Evolutionary conservation across 2,329 filamentous ascomycete species (phyloP), one percentile per base, ranked within the genome.

Genomic region (Hawksworthiomyces lignivorus): DNA sequence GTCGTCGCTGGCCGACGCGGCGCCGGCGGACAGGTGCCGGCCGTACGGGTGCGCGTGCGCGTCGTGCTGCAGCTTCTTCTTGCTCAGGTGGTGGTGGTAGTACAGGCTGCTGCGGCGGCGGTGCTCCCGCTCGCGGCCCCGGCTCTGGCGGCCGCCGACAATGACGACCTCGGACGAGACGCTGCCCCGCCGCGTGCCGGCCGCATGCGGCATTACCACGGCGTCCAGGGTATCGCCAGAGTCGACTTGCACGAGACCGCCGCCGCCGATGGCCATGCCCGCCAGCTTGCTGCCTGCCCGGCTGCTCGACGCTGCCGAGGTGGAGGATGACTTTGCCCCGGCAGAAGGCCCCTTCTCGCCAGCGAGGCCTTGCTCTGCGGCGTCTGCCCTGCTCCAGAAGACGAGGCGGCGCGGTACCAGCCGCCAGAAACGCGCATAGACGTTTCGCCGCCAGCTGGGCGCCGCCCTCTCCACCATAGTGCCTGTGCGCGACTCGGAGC

Each of bases 51-150:
- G 24, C 24, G 21, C 17, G n/a, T 38, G 29, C n/a, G n/a, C n/a
- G n/a, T n/a, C n/a, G n/a, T n/a, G n/a, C n/a, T n/a, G n/a, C n/a
- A n/a, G n/a, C n/a, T n/a, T n/a, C 7, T 39, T 27, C n/a, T 33
- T 39, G 29, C 37, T 39, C 11, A 33, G 29, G 17, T 39, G 37
- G 12, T 39, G 29, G 15, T 39, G 37, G 12, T 39, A 39, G 28
- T 39, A 39, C 18, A 39, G 28, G 29, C 37, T 39, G 29, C 37
- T 39, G 28, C 37, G 37, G 10, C 37, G 29, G 11, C 37, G 32
- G 11, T 28, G 17, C 6, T 26, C 24, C 8, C 24, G 24, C 3
- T 8, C 24, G 2, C 37, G 19, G 21, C 17, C 29, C 6, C 15
- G 29, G 10, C 15, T n/a, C 8, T 33, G 20, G 15, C 37, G 37